Percentiles rank a stretch among this genome's conserved stretches.
Evolutionary conservation across 805 yeast genomes (phyloP).

Genomic region (Kodamaea kaohsiungensis): DNA sequence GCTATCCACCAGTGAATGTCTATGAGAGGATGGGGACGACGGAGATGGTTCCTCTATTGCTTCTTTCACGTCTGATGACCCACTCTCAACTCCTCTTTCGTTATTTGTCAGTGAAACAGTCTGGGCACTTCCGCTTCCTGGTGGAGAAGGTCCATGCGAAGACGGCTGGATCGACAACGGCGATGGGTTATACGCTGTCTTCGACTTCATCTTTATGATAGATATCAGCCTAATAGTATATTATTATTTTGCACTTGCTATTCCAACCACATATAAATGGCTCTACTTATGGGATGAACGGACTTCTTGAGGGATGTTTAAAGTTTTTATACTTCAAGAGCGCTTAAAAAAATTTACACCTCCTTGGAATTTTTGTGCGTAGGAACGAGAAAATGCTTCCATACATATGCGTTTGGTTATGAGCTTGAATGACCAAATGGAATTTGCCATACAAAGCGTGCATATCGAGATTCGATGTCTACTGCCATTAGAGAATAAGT

Average conservation of each 20-base stretch:
- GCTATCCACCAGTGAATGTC: not conserved
- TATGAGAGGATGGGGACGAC: too few species aligned
- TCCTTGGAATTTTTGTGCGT: not conserved
- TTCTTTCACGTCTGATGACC: too few species aligned
- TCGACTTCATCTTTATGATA: constrained; percentile 10
- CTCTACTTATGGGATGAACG: not conserved
- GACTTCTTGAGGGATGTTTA: not conserved
- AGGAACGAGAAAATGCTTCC: constrained; percentile 3
- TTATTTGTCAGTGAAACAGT: too few species aligned
- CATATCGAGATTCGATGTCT: too few species aligned
- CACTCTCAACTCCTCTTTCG: too few species aligned
- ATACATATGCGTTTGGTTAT: not conserved
- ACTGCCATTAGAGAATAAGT: too few species aligned
- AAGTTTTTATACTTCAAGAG: not conserved
- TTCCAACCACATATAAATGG: not conserved
- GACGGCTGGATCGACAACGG: constrained; percentile 21
- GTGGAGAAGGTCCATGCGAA: not conserved
- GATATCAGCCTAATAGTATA: not conserved
- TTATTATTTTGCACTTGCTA: not conserved
- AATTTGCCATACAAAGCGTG: not conserved
- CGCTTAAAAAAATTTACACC: constrained; percentile 4
- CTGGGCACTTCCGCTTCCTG: not conserved
- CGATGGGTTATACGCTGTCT: constrained; percentile 21
- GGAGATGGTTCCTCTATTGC: too few species aligned
- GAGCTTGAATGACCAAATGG: not conserved